Percentiles rank a stretch among this genome's conserved stretches.
Evolutionary conservation across 495 filamentous ascomycete species (phyloP).

Genomic region (Xylaria cubensis): DNA sequence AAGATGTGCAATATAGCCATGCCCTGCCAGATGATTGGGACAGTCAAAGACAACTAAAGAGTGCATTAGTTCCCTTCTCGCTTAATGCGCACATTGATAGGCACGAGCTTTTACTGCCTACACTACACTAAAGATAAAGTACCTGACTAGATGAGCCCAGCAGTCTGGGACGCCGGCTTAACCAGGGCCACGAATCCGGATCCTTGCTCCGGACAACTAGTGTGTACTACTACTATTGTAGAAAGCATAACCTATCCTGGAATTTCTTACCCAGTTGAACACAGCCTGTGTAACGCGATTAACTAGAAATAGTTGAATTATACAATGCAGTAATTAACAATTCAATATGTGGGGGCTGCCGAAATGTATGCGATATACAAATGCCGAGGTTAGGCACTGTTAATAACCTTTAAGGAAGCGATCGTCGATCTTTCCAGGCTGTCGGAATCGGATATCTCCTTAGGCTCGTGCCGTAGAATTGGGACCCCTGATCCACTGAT

Average conservation of each 20-base stretch:
- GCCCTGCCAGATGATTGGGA: slow-evolving; percentile 39
- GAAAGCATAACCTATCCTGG: not conserved
- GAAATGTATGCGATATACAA: slow-evolving; percentile 10
- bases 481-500: slow-evolving; percentile 15
- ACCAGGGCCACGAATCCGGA: slow-evolving; percentile 19
- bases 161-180: slow-evolving; percentile 21
- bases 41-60: slow-evolving; percentile 21
- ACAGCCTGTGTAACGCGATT: not conserved
- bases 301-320: not conserved
- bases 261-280: not conserved
- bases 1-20: slow-evolving; percentile 53
- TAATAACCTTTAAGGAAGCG: slow-evolving; percentile 14
- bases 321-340: not conserved
- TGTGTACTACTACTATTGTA: not conserved
- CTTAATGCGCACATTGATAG: slow-evolving; percentile 32
- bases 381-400: slow-evolving; percentile 13
- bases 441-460: slow-evolving; percentile 30
- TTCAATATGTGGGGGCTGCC: not conserved
- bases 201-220: slow-evolving; percentile 11
- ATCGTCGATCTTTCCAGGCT: slow-evolving; percentile 27
- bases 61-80: slow-evolving; percentile 42
- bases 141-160: slow-evolving; percentile 20
- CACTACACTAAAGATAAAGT: slow-evolving; percentile 8
- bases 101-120: not conserved
- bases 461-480: slow-evolving; percentile 16